Conservation (phyloP, 2,329 filamentous ascomycete species). For the Arthrobotrys megalospora region DNA sequence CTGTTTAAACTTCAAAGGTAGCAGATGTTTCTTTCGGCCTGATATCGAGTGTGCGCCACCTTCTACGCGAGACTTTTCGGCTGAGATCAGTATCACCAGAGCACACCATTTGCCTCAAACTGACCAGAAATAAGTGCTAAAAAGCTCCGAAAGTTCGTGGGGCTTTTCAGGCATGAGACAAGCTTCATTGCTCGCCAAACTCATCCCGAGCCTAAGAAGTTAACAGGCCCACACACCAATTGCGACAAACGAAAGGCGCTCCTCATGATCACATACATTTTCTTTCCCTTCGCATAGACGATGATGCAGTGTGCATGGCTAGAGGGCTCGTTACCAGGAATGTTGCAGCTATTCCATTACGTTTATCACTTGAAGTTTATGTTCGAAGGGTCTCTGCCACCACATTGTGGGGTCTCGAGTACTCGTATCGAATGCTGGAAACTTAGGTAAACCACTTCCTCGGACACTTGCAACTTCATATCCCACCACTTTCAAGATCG, state of each 20-base stretch:
- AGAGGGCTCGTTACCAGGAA: constrained; percentile 35
- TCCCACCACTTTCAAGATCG: neutral
- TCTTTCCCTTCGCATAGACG: constrained; percentile 28
- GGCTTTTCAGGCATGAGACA: constrained; percentile 30
- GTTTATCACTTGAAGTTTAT: constrained; percentile 23
- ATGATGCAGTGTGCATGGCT: constrained; percentile 11
- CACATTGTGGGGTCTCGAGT: constrained; percentile 32
- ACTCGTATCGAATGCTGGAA: constrained; percentile 30
- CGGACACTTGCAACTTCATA: constrained; percentile 16
- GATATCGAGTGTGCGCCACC: constrained; percentile 20
- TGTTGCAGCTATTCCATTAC: constrained; percentile 40
- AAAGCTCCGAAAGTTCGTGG: constrained; percentile 40
- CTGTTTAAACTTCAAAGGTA: constrained; percentile 7
- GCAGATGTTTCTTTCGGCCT: constrained; percentile 19
- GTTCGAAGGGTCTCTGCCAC: constrained; percentile 13
- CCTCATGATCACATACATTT: constrained; percentile 46
- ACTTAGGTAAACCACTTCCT: constrained; percentile 30
- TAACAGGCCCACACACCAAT: constrained; percentile 22
- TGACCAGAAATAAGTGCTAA: constrained; percentile 35
- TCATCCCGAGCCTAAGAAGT: neutral
- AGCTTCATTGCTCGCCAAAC: constrained; percentile 8
- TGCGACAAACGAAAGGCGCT: constrained; percentile 19
- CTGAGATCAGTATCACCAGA: constrained; percentile 30
- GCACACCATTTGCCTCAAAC: constrained; percentile 21
- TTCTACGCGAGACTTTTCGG: neutral